Conservation (phyloP, 2,329 filamentous ascomycete genomes). For the Hyphodiscus sp. region DNA sequence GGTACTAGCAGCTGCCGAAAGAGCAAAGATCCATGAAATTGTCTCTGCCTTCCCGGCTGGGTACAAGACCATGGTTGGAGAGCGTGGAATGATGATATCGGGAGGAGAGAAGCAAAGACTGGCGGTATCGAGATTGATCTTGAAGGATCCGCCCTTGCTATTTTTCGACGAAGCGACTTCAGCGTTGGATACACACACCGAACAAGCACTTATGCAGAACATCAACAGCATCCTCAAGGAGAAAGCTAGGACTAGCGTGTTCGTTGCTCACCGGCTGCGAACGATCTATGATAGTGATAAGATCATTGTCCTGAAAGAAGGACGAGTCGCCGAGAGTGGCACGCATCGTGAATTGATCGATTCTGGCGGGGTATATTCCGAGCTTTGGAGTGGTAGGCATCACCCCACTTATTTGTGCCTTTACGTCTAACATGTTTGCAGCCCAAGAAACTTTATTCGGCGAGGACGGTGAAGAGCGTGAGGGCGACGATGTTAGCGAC, state of each 20-base stretch:
- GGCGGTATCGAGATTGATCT: constrained; percentile 72
- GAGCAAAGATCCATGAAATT: constrained; percentile 80
- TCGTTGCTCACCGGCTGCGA: constrained; percentile 84
- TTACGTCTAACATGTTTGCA: constrained; percentile 26
- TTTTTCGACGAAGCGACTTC: constrained; percentile 97
- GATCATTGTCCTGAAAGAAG: constrained; percentile 84
- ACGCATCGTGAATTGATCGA: constrained; percentile 83
- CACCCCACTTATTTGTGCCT: background rate
- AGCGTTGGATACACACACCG: constrained; percentile 87
- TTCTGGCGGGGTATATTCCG: constrained; percentile 71
- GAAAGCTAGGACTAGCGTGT: constrained; percentile 84
- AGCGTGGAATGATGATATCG: constrained; percentile 94
- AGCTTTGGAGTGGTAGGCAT: constrained; percentile 79
- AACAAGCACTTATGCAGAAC: constrained; percentile 82
- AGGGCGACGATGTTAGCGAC: constrained; percentile 20
- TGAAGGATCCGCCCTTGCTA: constrained; percentile 83
- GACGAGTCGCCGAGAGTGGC: constrained; percentile 79
- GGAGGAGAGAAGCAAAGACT: constrained; percentile 91
- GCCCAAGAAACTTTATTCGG: constrained; percentile 57
- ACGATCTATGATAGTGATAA: constrained; percentile 92
- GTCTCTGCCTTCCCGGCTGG: constrained; percentile 77
- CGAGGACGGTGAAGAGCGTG: constrained; percentile 38
- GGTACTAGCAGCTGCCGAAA: constrained; percentile 69
- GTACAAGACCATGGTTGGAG: constrained; percentile 85
- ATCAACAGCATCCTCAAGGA: constrained; percentile 90